Conservation (phyloP, 164 flowering plant genomes). For the Nymphaea colorata region DNA sequence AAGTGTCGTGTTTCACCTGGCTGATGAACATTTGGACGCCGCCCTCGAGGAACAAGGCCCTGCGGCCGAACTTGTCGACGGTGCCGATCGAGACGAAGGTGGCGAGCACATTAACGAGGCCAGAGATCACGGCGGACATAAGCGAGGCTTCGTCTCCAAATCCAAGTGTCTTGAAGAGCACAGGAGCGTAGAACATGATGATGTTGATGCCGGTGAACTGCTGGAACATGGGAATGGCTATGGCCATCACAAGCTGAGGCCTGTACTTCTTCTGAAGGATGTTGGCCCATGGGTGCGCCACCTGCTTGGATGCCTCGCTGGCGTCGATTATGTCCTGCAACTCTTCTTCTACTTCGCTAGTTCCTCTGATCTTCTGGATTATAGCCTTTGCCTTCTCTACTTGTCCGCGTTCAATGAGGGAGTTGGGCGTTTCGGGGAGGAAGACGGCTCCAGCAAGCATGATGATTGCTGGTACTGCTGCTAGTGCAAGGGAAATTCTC, state of each 20-base stretch:
- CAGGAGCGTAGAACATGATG: conserved; percentile 20
- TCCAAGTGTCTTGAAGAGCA: conserved; percentile 17
- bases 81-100: conserved; percentile 13
- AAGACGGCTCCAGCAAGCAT: conserved; percentile 12
- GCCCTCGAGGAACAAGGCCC: conserved; percentile 15
- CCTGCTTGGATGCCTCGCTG: conserved; percentile 8
- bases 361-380: conserved; percentile 12
- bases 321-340: conserved; percentile 11
- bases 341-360: conserved; percentile 8
- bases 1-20: conserved; percentile 6
- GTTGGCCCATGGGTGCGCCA: conserved; percentile 15
- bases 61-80: conserved; percentile 12
- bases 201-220: conserved; percentile 18
- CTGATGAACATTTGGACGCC: conserved; percentile 14
- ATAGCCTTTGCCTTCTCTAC: conserved; percentile 9
- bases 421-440: conserved; percentile 18
- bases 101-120: conserved; percentile 11
- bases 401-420: conserved; percentile 12
- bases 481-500: conserved; percentile 9
- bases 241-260: conserved; percentile 13
- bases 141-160: conserved; percentile 14
- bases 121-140: conserved; percentile 17
- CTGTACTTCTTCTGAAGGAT: conserved; percentile 12
- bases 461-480: conserved; percentile 11
- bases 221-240: conserved; percentile 13